Percentiles rank a stretch among this genome's conserved stretches.
Conservation (phyloP, 2,329 filamentous ascomycete genomes). For the Tolypocladium album region DNA sequence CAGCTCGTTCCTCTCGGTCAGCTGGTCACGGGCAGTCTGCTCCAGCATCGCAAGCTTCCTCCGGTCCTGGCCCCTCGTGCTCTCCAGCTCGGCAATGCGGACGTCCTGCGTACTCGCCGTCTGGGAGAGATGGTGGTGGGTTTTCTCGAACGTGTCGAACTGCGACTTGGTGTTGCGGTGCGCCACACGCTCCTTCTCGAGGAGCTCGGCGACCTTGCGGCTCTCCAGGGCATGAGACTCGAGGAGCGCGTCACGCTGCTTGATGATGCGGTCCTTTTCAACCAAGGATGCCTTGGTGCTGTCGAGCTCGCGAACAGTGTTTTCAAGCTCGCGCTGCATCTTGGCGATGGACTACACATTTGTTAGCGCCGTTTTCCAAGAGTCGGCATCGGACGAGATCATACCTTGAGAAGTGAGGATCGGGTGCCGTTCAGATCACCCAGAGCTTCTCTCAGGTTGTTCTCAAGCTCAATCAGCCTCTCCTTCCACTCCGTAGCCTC, state of each 20-base stretch:
- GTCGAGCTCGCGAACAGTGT: slow-evolving; percentile 73
- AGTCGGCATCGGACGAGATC: slow-evolving; percentile 6
- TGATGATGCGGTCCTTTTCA: slow-evolving; percentile 87
- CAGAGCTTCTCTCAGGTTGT: slow-evolving; percentile 73
- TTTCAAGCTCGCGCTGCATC: slow-evolving; percentile 78
- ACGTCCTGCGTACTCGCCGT: slow-evolving; percentile 78
- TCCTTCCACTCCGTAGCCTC: slow-evolving; percentile 90
- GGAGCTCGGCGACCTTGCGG: slow-evolving; percentile 71
- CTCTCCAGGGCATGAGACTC: slow-evolving; percentile 84
- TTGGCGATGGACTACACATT: slow-evolving; percentile 61
- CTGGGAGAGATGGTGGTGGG: slow-evolving; percentile 75
- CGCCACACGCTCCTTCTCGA: slow-evolving; percentile 80
- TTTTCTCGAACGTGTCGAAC: slow-evolving; percentile 81
- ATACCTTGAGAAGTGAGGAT: slow-evolving; percentile 71
- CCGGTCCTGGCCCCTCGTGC: slow-evolving; percentile 65
- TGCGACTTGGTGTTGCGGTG: slow-evolving; percentile 80
- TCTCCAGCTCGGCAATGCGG: slow-evolving; percentile 77
- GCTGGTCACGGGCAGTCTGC: slow-evolving; percentile 71
- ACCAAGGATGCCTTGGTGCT: slow-evolving; percentile 62
- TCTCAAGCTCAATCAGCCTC: slow-evolving; percentile 80
- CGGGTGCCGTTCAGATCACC: slow-evolving; percentile 81
- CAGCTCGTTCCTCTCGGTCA: slow-evolving; percentile 80
- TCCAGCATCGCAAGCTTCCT: slow-evolving; percentile 68
- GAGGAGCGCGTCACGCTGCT: slow-evolving; percentile 77
- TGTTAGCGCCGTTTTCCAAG: neutral